phyloP scores from a whole-genome alignment of 2,329 filamentous ascomycete genomes.

The Diaporthe sp. region DNA sequence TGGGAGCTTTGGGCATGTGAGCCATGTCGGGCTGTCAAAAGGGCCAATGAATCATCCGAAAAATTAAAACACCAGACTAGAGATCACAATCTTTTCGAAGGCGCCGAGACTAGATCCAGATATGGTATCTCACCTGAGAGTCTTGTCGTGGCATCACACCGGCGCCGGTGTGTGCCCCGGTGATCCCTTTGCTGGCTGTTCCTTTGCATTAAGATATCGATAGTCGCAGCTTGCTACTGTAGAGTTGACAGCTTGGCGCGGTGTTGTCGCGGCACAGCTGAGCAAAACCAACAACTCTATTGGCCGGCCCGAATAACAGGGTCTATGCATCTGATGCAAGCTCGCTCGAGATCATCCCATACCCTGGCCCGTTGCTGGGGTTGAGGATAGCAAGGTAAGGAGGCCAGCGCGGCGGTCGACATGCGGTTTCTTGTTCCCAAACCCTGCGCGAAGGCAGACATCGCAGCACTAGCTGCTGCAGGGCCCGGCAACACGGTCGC shows the following conservation, averaged over 20 bases:
- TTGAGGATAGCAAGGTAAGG: neutral
- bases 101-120: slow-evolving; percentile 20
- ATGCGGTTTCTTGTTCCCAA: neutral
- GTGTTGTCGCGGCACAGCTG: slow-evolving; percentile 16
- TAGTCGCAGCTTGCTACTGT: slow-evolving; percentile 10
- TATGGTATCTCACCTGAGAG: neutral
- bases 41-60: slow-evolving; percentile 27
- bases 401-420: slow-evolving; percentile 2
- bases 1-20: slow-evolving; percentile 12
- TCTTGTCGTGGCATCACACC: neutral
- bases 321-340: slow-evolving; percentile 27
- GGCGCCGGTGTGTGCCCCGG: slow-evolving; percentile 11
- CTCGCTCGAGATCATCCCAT: neutral
- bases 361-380: neutral
- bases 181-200: neutral
- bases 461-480: slow-evolving; percentile 10
- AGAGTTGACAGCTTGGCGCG: slow-evolving; percentile 27
- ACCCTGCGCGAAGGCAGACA: neutral
- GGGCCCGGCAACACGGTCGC: slow-evolving; percentile 13
- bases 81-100: slow-evolving; percentile 14
- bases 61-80: slow-evolving; percentile 10
- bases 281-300: neutral
- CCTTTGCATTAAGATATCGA: slow-evolving; percentile 17
- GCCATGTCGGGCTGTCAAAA: slow-evolving; percentile 17
- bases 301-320: slow-evolving; percentile 3